Percentiles rank a stretch among this genome's conserved stretches.
These are phyloP conservation scores for Sonneratia caseolaris DNA, from an alignment of 345 rosid species.

Conservation along the genomic window DNA sequence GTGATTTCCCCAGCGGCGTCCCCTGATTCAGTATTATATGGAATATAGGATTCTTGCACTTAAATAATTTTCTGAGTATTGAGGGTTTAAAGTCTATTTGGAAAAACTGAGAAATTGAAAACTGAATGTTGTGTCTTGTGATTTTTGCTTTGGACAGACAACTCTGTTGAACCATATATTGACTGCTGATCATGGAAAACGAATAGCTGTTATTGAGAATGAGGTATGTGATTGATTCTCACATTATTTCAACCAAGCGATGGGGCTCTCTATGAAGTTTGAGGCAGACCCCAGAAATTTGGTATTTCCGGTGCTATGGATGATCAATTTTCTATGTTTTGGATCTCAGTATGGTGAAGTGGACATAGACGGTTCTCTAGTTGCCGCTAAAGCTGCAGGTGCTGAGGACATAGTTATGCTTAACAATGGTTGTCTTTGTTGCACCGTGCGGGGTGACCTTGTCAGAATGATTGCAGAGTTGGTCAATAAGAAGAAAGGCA, in stretches of 20 bases:
- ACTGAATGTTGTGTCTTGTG: neutral
- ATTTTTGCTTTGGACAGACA: conserved; percentile 38
- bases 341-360: conserved; percentile 76
- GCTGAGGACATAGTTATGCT: conserved; percentile 89
- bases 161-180: conserved; percentile 83
- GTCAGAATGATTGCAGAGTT: conserved; percentile 86
- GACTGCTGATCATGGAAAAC: conserved; percentile 96
- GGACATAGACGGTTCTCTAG: conserved; percentile 91
- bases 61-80: neutral
- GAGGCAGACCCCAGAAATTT: neutral
- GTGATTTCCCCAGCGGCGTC: neutral
- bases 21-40: neutral
- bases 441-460: conserved; percentile 97
- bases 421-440: conserved; percentile 94
- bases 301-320: neutral
- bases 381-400: conserved; percentile 80
- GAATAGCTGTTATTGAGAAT: conserved; percentile 92
- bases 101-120: no score
- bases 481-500: conserved; percentile 72
- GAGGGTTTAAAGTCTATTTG: no score
- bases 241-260: neutral
- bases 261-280: neutral
- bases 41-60: neutral
- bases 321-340: neutral
- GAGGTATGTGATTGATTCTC: conserved; percentile 36